Percentiles rank a stretch among this genome's conserved stretches.
These are phyloP conservation scores for Clarkia xantiana DNA, from an alignment of 345 rosid genomes.

Conservation along the genomic window DNA sequence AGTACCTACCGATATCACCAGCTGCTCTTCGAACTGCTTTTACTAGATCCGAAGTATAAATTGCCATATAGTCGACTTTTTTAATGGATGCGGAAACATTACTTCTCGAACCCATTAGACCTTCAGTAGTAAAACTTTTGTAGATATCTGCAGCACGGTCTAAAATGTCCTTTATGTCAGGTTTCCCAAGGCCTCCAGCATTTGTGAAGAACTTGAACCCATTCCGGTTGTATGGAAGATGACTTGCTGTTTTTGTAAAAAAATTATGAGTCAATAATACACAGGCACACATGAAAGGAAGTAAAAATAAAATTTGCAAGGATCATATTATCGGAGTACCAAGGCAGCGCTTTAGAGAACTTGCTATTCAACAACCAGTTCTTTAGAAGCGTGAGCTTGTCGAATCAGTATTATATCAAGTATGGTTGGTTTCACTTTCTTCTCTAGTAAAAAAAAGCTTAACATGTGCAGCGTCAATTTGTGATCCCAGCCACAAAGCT, in stretches of 20 bases:
- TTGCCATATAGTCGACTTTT: constrained; percentile 72
- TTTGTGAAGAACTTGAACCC: constrained; percentile 95
- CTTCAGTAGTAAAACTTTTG: constrained; percentile 33
- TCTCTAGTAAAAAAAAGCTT: too few relatives aligned
- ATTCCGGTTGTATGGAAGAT: constrained; percentile 94
- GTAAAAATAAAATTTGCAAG: background rate
- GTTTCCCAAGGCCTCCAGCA: constrained; percentile 88
- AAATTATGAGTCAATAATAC: constrained; percentile 11
- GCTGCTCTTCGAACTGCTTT: constrained; percentile 81
- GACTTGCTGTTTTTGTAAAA: constrained; percentile 55
- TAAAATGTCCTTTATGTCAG: constrained; percentile 73
- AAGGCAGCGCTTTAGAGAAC: too few relatives aligned
- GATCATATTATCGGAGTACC: too few relatives aligned
- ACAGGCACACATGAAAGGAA: background rate
- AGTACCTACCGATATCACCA: constrained; percentile 82
- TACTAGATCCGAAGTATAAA: constrained; percentile 76
- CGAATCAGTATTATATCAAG: too few relatives aligned
- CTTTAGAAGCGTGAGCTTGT: too few relatives aligned
- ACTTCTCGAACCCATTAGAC: constrained; percentile 17
- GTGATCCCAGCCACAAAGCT: too few relatives aligned
- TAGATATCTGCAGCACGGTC: constrained; percentile 74
- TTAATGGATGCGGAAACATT: constrained; percentile 29
- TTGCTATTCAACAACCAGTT: too few relatives aligned
- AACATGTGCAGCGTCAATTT: too few relatives aligned
- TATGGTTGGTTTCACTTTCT: too few relatives aligned